These are phyloP conservation scores for Cladosporium sp. DNA, from an alignment of 2,329 filamentous ascomycete species.

Conservation along the genomic window DNA sequence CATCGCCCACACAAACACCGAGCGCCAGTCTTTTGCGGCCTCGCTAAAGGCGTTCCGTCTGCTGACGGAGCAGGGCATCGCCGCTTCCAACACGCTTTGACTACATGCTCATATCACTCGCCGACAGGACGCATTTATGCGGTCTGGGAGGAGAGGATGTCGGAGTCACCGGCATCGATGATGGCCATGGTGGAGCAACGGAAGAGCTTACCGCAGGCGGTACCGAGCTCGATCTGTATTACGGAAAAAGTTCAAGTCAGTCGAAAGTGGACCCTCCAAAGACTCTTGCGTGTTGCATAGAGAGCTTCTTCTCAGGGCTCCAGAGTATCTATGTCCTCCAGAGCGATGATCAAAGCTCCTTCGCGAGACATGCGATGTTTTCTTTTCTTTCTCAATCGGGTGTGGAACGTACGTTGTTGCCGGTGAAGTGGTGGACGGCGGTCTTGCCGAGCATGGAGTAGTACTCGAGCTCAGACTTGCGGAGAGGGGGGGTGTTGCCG, in stretches of 20 bases:
- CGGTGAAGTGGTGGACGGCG: constrained; percentile 94
- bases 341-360: constrained; percentile 37
- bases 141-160: constrained; percentile 74
- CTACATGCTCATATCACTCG: constrained; percentile 18
- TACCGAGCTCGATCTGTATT: constrained; percentile 90
- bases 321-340: constrained; percentile 39
- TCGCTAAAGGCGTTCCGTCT: constrained; percentile 9
- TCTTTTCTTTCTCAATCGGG: constrained; percentile 16
- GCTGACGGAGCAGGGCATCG: not conserved
- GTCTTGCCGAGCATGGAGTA: constrained; percentile 92
- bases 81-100: constrained; percentile 17
- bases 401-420: constrained; percentile 87
- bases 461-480: constrained; percentile 93
- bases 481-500: constrained; percentile 95
- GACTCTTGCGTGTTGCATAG: constrained; percentile 42
- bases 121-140: constrained; percentile 34
- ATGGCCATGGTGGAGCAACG: constrained; percentile 71
- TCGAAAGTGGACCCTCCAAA: constrained; percentile 76
- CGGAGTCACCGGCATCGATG: constrained; percentile 21
- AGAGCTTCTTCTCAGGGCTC: constrained; percentile 87
- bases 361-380: constrained; percentile 34
- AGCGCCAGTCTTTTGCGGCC: constrained; percentile 15
- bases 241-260: constrained; percentile 44
- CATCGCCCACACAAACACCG: constrained; percentile 11
- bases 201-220: constrained; percentile 98